Conservation (phyloP, 2,329 filamentous ascomycete species). For the Xylariaceae sp. region DNA sequence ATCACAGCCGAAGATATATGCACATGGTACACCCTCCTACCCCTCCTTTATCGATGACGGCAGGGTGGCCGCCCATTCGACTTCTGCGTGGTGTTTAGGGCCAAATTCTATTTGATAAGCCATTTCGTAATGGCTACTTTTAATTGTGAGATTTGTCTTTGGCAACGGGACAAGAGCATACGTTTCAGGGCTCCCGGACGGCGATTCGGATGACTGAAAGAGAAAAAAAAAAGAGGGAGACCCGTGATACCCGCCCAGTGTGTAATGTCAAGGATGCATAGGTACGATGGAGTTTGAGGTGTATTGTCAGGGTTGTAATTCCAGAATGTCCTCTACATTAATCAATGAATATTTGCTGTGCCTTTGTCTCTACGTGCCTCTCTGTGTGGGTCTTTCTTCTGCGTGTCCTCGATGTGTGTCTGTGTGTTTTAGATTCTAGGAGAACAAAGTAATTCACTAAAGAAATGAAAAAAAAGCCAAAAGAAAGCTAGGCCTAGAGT, state of each 20-base stretch:
- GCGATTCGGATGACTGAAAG: not conserved
- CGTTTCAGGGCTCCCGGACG: not conserved
- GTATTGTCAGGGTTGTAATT: conserved; percentile 14
- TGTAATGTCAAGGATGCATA: conserved; percentile 10
- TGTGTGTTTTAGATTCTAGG: too few species aligned
- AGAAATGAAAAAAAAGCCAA: too few species aligned
- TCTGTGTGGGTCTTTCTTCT: not conserved
- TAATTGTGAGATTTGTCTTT: conserved; percentile 12
- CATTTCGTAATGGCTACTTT: conserved; percentile 3
- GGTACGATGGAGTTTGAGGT: conserved; percentile 11
- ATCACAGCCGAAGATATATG: conserved; percentile 12
- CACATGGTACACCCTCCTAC: conserved; percentile 21
- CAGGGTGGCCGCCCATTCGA: conserved; percentile 7
- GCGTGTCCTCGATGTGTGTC: too few species aligned
- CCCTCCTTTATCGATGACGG: conserved; percentile 18
- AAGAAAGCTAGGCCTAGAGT: too few species aligned
- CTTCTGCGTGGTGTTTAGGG: conserved; percentile 7
- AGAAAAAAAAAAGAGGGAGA: conserved; percentile 6
- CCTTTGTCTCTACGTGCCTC: not conserved
- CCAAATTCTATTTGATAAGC: conserved; percentile 9
- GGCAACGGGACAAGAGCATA: conserved; percentile 7
- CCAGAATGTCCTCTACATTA: conserved; percentile 5
- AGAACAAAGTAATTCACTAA: too few species aligned
- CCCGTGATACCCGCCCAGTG: not conserved
- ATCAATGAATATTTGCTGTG: conserved; percentile 11